Conservation (phyloP, 1,284 basidiomycete genomes). For the Puccinia sorghi region DNA sequence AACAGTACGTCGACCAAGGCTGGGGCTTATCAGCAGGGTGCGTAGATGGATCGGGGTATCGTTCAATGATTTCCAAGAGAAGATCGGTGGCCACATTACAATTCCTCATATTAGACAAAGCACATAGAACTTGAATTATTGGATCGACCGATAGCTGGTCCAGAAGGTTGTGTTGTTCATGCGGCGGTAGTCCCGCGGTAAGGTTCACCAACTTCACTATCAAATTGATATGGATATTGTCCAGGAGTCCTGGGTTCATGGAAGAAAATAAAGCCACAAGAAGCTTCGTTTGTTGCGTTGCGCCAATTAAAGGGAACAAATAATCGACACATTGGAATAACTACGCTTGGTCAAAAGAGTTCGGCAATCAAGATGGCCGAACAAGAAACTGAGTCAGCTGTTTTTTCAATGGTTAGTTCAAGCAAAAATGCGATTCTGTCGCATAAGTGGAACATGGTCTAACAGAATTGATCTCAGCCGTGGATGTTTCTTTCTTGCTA, state of each 20-base stretch:
- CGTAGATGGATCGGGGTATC: background rate
- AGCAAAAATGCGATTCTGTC: background rate
- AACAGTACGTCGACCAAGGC: slow-evolving; percentile 11
- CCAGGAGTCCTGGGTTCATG: background rate
- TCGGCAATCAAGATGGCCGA: background rate
- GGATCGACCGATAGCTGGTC: slow-evolving; percentile 4
- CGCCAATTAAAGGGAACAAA: slow-evolving; percentile 8
- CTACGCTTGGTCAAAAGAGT: slow-evolving; percentile 1
- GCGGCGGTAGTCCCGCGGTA: background rate
- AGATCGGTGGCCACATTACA: slow-evolving; percentile 8
- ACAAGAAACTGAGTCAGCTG: background rate
- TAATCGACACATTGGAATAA: slow-evolving; percentile 21
- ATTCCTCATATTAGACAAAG: slow-evolving; percentile 5
- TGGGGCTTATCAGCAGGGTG: background rate
- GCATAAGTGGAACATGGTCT: background rate
- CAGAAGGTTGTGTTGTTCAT: slow-evolving; percentile 13
- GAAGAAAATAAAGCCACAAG: slow-evolving; percentile 10
- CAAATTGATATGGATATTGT: background rate
- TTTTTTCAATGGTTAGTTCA: background rate
- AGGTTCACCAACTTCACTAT: slow-evolving; percentile 8
- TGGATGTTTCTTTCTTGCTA: slow-evolving; percentile 2
- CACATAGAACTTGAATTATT: slow-evolving; percentile 9
- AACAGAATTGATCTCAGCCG: slow-evolving; percentile 10
- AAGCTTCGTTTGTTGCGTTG: slow-evolving; percentile 2
- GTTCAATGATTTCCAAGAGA: slow-evolving; percentile 17